phyloP scores from a whole-genome alignment of 2,329 filamentous ascomycete species.

The Aureobasidium sp. region DNA sequence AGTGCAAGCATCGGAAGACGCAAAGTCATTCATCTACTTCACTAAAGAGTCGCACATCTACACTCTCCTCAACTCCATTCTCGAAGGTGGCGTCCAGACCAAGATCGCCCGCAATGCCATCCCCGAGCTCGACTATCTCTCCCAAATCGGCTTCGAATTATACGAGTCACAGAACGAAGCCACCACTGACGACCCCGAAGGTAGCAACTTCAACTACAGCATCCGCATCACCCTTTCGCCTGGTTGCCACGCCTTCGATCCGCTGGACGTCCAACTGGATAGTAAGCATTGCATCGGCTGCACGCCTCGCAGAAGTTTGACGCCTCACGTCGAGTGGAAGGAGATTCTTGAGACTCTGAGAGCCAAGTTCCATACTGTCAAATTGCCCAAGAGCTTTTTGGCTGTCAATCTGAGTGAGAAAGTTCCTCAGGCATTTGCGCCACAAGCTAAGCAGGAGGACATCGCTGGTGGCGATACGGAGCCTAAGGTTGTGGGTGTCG shows the following conservation, averaged over 20 bases:
- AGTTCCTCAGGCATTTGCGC: conserved; percentile 31
- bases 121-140: conserved; percentile 93
- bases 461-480: background rate
- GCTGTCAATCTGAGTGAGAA: conserved; percentile 45
- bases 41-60: conserved; percentile 99
- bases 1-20: conserved; percentile 87
- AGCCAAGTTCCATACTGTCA: conserved; percentile 80
- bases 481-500: conserved; percentile 1
- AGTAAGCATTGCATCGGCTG: conserved; percentile 94
- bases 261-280: conserved; percentile 91
- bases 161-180: conserved; percentile 80
- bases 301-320: conserved; percentile 81
- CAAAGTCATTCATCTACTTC: conserved; percentile 97
- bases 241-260: conserved; percentile 93
- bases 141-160: conserved; percentile 94
- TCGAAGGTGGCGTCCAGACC: conserved; percentile 92
- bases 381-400: conserved; percentile 45
- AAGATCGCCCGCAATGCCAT: conserved; percentile 95
- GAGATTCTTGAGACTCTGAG: conserved; percentile 91
- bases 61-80: conserved; percentile 92
- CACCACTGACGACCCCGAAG: conserved; percentile 21
- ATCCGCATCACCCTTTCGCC: conserved; percentile 95
- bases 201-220: conserved; percentile 77
- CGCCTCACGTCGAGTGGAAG: conserved; percentile 90
- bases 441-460: background rate